Conservation (phyloP, 176 grass and related monocot species). For the Tillandsia leiboldiana region DNA sequence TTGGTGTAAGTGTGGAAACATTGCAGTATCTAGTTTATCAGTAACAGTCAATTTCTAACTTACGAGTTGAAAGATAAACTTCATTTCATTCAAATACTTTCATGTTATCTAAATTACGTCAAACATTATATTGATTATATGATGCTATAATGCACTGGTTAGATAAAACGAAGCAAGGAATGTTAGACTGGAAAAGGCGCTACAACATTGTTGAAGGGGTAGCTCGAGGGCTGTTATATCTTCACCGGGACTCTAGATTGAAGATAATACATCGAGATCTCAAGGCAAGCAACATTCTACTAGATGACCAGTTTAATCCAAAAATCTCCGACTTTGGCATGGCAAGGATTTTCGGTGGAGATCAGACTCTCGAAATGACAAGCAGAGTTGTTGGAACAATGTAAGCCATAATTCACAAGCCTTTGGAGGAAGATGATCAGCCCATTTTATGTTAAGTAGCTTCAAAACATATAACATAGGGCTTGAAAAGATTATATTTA, state of each 20-base stretch:
- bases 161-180: conserved; percentile 25
- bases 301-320: conserved; percentile 27
- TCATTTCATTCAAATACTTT: no score
- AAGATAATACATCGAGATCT: conserved; percentile 38
- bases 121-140: no score
- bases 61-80: no score
- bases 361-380: conserved; percentile 27
- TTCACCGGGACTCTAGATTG: conserved; percentile 45
- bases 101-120: no score
- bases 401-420: conserved; percentile 21
- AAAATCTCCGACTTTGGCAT: conserved; percentile 74
- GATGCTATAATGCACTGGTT: neutral
- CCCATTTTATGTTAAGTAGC: neutral
- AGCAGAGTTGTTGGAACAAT: conserved; percentile 36
- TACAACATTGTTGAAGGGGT: conserved; percentile 35
- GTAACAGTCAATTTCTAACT: no score
- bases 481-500: no score
- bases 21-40: no score
- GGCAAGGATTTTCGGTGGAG: conserved; percentile 36
- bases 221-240: conserved; percentile 43
- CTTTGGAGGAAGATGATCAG: neutral
- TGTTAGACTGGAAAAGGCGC: conserved; percentile 33
- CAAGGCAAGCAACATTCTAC: conserved; percentile 41
- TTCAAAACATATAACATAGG: neutral
- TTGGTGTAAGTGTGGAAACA: no score